phyloP scores from a whole-genome alignment of 306 rosid genomes.

The Lagenaria siceraria region DNA sequence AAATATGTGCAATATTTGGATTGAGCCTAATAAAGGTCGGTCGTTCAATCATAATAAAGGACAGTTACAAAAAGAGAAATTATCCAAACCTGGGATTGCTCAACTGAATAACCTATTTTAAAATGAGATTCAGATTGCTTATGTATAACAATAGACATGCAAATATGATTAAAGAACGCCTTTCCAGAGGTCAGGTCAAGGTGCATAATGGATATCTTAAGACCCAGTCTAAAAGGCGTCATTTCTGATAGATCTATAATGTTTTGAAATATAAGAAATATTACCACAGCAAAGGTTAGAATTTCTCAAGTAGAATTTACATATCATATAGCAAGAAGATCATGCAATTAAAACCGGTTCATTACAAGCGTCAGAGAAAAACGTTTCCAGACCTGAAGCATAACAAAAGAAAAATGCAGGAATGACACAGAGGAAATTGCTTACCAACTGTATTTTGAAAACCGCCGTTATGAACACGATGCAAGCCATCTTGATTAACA shows the following conservation, averaged over 20 bases:
- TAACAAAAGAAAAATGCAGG: background rate
- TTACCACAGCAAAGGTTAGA: background rate
- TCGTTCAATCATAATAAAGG: background rate
- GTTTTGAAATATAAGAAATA: background rate
- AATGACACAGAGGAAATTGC: constrained; percentile 7
- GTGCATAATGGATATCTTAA: background rate
- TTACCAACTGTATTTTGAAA: constrained; percentile 59
- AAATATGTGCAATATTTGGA: background rate
- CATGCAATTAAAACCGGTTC: background rate
- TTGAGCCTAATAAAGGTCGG: background rate
- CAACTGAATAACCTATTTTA: background rate
- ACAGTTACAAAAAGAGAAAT: background rate
- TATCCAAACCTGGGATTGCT: background rate
- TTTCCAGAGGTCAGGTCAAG: background rate
- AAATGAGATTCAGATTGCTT: background rate
- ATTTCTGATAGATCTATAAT: background rate
- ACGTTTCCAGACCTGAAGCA: background rate
- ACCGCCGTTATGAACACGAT: constrained; percentile 4
- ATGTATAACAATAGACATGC: background rate
- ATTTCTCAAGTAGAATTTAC: background rate
- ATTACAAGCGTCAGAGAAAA: background rate
- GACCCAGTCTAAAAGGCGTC: background rate
- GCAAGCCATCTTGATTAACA: background rate
- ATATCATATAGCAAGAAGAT: background rate
- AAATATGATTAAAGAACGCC: background rate